phyloP scores from a whole-genome alignment of 768 basidiomycete genomes.

The Exidia glandulosa region DNA sequence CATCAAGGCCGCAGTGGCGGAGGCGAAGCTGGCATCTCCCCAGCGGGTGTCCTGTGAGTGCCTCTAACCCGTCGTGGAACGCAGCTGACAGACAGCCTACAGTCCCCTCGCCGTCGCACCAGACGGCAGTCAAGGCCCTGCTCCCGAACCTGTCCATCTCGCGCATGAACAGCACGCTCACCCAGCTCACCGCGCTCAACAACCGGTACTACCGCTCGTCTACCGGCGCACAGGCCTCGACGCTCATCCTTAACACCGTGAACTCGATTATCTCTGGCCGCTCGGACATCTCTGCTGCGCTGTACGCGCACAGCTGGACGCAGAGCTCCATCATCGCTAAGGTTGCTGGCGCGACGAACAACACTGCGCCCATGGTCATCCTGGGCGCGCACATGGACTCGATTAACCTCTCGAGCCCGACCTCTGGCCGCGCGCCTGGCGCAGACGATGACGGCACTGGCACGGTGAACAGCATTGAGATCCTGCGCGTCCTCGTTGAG shows the following conservation, averaged over 20 bases:
- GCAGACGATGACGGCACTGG: conserved; percentile 4
- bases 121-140: conserved; percentile 1
- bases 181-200: conserved; percentile 3
- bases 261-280: background rate
- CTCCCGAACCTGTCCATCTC: conserved; percentile 1
- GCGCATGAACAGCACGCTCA: conserved; percentile 2
- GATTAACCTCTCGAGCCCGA: conserved; percentile 5
- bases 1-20: background rate
- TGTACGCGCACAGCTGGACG: background rate
- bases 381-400: conserved; percentile 6
- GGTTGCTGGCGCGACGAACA: background rate
- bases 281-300: background rate
- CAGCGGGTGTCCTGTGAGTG: background rate
- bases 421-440: conserved; percentile 4
- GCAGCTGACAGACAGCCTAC: background rate
- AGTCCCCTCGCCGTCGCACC: conserved; percentile 1
- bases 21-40: background rate
- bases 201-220: conserved; percentile 5
- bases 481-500: conserved; percentile 1
- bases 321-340: background rate
- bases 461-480: conserved; percentile 3
- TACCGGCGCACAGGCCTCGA: background rate
- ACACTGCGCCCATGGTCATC: conserved; percentile 1
- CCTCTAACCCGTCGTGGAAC: background rate
- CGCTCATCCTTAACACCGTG: background rate